phyloP scores from a whole-genome alignment of 176 grass and related monocot species.

The Alopecurus myosuroides region DNA sequence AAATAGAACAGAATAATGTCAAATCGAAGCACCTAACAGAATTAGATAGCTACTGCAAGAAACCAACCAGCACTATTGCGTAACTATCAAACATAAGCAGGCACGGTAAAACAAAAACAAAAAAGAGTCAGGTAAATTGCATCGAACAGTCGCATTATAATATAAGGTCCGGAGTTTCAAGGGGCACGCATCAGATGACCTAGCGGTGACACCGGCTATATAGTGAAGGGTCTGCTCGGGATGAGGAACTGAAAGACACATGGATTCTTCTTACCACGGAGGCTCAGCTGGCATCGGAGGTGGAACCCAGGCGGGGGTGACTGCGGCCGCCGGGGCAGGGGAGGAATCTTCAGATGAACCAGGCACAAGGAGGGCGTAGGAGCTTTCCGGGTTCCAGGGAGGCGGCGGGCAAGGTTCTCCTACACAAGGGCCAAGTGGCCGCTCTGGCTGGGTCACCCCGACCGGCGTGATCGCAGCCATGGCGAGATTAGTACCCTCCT shows the following conservation, averaged over 20 bases:
- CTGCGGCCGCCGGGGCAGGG: neutral
- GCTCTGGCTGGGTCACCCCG: no score
- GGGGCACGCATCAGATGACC: neutral
- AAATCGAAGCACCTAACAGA: neutral
- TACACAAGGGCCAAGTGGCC: no score
- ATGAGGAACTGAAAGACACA: neutral
- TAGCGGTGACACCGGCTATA: neutral
- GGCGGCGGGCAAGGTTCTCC: neutral
- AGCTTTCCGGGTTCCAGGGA: neutral
- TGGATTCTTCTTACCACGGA: neutral
- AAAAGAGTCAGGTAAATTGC: neutral
- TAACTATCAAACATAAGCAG: neutral
- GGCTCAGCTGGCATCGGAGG: neutral
- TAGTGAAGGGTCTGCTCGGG: neutral
- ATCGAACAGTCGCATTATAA: neutral
- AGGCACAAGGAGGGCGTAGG: neutral
- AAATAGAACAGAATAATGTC: neutral
- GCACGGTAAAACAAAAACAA: neutral
- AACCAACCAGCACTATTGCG: neutral
- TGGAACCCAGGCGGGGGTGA: neutral
- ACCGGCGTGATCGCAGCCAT: neutral
- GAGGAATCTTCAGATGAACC: neutral
- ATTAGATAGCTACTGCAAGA: neutral
- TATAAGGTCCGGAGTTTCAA: no score
- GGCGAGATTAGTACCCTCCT: neutral